These are phyloP conservation scores for Pseudomicrostroma phylloplanum DNA, from an alignment of 1,284 basidiomycete genomes.

Conservation along the genomic window DNA sequence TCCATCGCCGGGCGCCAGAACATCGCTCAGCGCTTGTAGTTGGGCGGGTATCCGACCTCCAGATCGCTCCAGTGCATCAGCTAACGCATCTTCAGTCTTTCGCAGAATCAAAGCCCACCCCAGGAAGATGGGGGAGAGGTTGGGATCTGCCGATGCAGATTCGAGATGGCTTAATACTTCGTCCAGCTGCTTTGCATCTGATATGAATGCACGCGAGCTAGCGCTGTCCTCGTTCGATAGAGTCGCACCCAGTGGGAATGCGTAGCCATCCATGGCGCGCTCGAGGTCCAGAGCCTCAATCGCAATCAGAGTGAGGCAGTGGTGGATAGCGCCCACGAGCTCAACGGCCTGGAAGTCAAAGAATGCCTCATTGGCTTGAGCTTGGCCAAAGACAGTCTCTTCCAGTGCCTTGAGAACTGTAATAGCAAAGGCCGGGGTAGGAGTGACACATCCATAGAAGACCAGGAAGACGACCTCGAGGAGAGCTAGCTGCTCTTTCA, in stretches of 20 bases:
- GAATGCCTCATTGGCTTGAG: constrained; percentile 61
- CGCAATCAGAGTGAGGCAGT: constrained; percentile 69
- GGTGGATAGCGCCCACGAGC: constrained; percentile 63
- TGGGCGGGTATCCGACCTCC: constrained; percentile 10
- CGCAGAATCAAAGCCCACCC: constrained; percentile 70
- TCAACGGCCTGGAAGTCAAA: constrained; percentile 65
- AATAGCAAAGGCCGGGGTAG: constrained; percentile 61
- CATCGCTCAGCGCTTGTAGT: constrained; percentile 18
- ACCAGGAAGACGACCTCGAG: constrained; percentile 78
- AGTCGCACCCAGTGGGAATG: constrained; percentile 11
- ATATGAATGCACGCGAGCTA: not conserved
- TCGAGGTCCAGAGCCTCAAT: constrained; percentile 76
- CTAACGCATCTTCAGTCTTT: constrained; percentile 43
- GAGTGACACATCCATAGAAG: constrained; percentile 69
- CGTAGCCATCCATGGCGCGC: constrained; percentile 58
- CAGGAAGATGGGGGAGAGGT: constrained; percentile 65
- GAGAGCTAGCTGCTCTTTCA: constrained; percentile 69
- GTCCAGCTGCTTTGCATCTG: constrained; percentile 17
- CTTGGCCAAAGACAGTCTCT: constrained; percentile 62
- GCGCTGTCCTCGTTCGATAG: constrained; percentile 18
- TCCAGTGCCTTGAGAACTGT: constrained; percentile 64
- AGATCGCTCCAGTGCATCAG: constrained; percentile 22
- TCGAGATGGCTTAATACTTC: constrained; percentile 59
- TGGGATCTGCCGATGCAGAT: constrained; percentile 54
- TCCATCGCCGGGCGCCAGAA: constrained; percentile 27